Conservation (phyloP, 2,329 filamentous ascomycete genomes). For the Lithohypha guttulata region DNA sequence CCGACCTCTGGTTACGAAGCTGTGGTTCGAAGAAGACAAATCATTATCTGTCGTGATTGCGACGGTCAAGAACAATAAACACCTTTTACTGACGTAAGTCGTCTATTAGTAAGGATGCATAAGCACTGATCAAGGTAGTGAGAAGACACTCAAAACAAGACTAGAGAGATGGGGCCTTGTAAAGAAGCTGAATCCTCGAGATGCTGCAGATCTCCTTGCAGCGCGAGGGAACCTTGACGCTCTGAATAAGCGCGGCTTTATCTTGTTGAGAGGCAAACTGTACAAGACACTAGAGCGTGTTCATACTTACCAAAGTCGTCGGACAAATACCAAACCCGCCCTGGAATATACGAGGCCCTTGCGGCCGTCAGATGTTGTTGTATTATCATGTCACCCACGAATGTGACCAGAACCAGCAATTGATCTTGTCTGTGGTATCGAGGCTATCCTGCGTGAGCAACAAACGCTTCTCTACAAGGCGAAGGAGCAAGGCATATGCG, state of each 20-base stretch:
- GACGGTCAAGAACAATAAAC: background rate
- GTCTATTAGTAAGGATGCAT: background rate
- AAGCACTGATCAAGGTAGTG: no score
- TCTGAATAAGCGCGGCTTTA: background rate
- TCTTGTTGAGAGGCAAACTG: background rate
- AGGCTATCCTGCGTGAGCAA: background rate
- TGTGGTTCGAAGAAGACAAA: background rate
- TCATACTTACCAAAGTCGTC: no score
- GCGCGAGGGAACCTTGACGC: background rate
- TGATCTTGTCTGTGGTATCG: background rate
- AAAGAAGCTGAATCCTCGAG: background rate
- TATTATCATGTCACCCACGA: background rate
- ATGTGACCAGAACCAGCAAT: background rate
- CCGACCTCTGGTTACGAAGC: background rate
- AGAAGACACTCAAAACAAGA: background rate
- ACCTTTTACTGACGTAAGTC: background rate
- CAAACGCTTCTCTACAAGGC: background rate
- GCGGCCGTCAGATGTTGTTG: background rate
- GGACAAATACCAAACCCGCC: no score
- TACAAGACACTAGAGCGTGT: no score
- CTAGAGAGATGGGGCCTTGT: constrained; percentile 1
- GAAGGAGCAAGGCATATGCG: background rate
- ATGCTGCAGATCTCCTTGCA: background rate
- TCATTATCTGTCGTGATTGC: background rate
- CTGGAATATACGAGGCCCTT: no score